Base-by-base conservation (phyloP, 495 filamentous ascomycete species). In the Penicillium coprophilum region DNA sequence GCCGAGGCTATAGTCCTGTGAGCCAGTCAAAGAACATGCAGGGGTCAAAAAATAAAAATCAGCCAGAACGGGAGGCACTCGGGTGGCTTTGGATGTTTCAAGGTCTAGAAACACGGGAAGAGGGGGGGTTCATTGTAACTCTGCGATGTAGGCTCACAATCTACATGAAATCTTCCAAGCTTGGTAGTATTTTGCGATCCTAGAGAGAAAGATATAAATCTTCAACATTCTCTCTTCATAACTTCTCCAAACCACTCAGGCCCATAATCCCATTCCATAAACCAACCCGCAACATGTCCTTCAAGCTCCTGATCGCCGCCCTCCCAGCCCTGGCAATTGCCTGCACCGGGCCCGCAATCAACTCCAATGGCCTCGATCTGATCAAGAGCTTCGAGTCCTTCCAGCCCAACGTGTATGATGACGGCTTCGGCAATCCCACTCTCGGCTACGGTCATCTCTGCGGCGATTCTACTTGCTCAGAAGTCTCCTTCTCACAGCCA, bases 401-500 rank as follows among this genome's bases (percentile, higher is more conserved):
- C 51, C 52, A 65, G 21, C 50, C 71, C 9, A 56, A 30, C 19
- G 61, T 65, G 15, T 69, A 69, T 47, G 67, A 64, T 28, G 77
- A 82, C 50, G 72, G 74, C 13, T 72, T 69, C 53, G 76, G 76
- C 30, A 63, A 77, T 39, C 75, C 77, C 0, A 82, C 77, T 28
- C 68, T 82, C 17, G 79, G 79, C 30, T 82, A 81, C 58, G 79
- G 79, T 44, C 79, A 82, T 58, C 71, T 79, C 13, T 82, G 77
- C 68, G 34, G 54, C 48, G 68, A 69, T 11, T 51, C 59, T 13
- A 60, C 60, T 13, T 80, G 78, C 71, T 51, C 69, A 2, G 78
- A 81, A 23, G 70, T 81, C 31, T 57, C 63, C 17, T 79, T 78
- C 60, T 46, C 45, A 2, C 36, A 78, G 53, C 79, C 79, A 2